Base-by-base conservation (phyloP, 768 basidiomycete genomes). In the Termitomyces sp. region DNA sequence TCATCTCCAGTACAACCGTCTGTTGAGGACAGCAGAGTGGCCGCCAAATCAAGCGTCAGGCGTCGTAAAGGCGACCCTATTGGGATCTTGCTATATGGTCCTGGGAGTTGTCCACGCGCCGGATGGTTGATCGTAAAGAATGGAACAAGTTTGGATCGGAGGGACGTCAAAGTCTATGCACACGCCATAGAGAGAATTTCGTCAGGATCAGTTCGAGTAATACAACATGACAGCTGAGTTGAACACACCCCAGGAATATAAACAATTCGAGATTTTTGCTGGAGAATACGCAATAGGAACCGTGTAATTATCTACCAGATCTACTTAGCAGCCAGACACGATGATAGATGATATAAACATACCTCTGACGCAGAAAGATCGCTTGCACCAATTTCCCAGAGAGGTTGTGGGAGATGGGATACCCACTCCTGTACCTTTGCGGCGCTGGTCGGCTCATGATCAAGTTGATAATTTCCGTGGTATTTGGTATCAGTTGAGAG, bases 121-220 rank as follows among this genome's bases (percentile, higher is more conserved):
- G 90, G 77, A 68, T 97, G 94, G 10, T 72, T 74, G 46, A 95
- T 78, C 65, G 76, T 77, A 73, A 97, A 98, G 73, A 85, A 97
- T 20, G 94, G 93, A 10, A 80, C 72, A 7, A 96, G 75, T 24
- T 87, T 84, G 18, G 82, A 77, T 58, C 77, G 75, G 49, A 93
- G 70, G 46, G 75, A 65, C 39, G 71, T 48, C 61, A 83, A 68
- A n/a, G 75, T 69, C 86, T 87, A 69, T 33, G 46, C 36, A 59
- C 57, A 62, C 15, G 15, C 5, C 42, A 24, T 5, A 15, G 31
- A 33, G n/a, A 15, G 6, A 55, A 12, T n/a, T 55, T 26, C 2
- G 9, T 45, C 10, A 55, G 45, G 8, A n/a, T 18, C 1, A 10
- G 26, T 15, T 39, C 22, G 12, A 54, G 52, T 29, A 52, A 26